A percentile compares a stretch with the other conserved stretches of the same genome.
phyloP scores from a whole-genome alignment of 1,139 yeast species.

The Taiozyma onychis region DNA sequence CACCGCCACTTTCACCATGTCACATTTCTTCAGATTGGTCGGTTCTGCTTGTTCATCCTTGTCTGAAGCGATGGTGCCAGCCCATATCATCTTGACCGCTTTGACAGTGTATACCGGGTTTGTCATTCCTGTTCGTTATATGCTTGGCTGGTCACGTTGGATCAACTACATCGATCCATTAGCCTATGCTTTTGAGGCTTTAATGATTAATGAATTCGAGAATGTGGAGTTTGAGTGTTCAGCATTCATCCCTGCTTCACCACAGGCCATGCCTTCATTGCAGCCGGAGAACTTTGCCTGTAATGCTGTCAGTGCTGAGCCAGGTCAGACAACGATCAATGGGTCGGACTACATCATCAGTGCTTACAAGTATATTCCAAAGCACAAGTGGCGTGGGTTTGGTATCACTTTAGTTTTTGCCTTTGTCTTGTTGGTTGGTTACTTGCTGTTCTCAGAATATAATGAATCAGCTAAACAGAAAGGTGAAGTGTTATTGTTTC shows the following conservation, averaged over 20 bases:
- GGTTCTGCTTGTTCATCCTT: constrained; percentile 60
- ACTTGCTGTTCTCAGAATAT: constrained; percentile 50
- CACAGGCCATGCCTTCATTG: constrained; percentile 31
- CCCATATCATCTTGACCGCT: constrained; percentile 54
- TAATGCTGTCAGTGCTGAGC: constrained; percentile 52
- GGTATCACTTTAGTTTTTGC: constrained; percentile 49
- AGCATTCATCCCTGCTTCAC: constrained; percentile 41
- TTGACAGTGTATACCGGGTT: constrained; percentile 70
- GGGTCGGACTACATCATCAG: constrained; percentile 57
- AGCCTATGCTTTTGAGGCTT: constrained; percentile 61
- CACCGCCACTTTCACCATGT: constrained; percentile 56
- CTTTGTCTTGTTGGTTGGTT: constrained; percentile 28
- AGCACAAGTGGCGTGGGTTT: constrained; percentile 79
- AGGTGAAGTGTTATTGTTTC: constrained; percentile 77
- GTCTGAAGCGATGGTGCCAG: constrained; percentile 70
- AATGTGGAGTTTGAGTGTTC: constrained; percentile 38
- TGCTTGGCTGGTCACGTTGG: constrained; percentile 82
- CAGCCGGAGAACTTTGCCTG: constrained; percentile 48
- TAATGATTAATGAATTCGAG: constrained; percentile 50
- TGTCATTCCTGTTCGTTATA: constrained; percentile 57
- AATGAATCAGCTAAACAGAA: constrained; percentile 75
- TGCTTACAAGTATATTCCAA: constrained; percentile 47
- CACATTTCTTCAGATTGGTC: constrained; percentile 65
- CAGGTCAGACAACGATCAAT: constrained; percentile 48
- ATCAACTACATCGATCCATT: constrained; percentile 69